Evolutionary conservation across 495 filamentous ascomycete genomes (phyloP).

Genomic region (Talaromyces nanjingensis): DNA sequence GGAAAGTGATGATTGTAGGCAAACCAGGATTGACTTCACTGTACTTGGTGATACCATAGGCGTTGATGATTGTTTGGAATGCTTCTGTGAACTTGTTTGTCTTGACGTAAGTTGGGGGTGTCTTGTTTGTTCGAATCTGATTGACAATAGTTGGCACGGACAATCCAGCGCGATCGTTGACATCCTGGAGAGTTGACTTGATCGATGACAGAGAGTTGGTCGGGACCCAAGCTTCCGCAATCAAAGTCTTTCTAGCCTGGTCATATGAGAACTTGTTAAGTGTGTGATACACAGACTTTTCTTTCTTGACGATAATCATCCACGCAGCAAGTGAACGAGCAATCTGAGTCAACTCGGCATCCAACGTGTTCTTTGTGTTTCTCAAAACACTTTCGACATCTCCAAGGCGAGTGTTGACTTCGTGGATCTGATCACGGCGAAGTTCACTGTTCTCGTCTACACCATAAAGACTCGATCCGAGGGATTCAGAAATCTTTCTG

Average conservation of each 20-base stretch:
- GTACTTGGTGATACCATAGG: conserved; percentile 96
- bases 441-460: conserved; percentile 96
- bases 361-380: conserved; percentile 94
- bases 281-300: conserved; percentile 96
- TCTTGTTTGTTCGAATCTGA: conserved; percentile 92
- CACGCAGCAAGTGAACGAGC: conserved; percentile 82
- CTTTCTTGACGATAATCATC: conserved; percentile 96
- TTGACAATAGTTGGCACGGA: conserved; percentile 97
- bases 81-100: conserved; percentile 97
- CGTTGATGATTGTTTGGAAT: conserved; percentile 98
- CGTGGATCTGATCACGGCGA: conserved; percentile 87
- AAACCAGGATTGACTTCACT: conserved; percentile 94
- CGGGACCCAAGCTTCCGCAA: conserved; percentile 96
- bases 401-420: conserved; percentile 85
- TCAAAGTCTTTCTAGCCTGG: conserved; percentile 87
- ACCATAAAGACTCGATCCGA: conserved; percentile 89
- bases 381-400: conserved; percentile 86
- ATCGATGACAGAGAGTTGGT: conserved; percentile 85
- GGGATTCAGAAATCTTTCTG: conserved; percentile 94
- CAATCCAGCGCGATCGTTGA: conserved; percentile 88
- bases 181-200: conserved; percentile 92
- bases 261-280: conserved; percentile 96
- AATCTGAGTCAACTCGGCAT: conserved; percentile 89
- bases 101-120: conserved; percentile 89
- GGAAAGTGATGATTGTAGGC: conserved; percentile 92